Conservation (phyloP, 352 stramenopile genomes). For the Phytophthora cactorum region DNA sequence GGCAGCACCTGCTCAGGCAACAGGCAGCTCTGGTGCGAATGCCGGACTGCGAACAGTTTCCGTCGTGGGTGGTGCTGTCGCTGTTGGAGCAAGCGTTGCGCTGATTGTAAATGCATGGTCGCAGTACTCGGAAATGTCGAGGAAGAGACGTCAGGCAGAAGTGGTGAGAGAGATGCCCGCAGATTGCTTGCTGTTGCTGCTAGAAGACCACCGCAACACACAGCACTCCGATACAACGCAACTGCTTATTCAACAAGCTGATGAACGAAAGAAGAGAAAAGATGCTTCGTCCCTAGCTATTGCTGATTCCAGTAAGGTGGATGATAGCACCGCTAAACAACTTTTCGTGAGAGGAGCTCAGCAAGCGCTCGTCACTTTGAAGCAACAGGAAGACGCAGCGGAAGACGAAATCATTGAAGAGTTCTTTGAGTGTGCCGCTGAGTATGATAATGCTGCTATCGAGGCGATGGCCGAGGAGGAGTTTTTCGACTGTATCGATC, state of each 20-base stretch:
- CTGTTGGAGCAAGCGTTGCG: constrained; percentile 77
- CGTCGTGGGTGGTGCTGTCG: constrained; percentile 77
- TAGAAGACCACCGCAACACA: constrained; percentile 64
- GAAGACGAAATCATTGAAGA: constrained; percentile 78
- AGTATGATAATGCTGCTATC: constrained; percentile 59
- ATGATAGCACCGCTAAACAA: constrained; percentile 18
- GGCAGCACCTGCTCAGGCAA: constrained; percentile 40
- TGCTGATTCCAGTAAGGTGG: constrained; percentile 5
- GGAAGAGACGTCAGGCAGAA: constrained; percentile 67
- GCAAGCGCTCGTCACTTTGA: constrained; percentile 42
- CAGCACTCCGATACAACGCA: constrained; percentile 38
- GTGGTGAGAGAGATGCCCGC: constrained; percentile 77
- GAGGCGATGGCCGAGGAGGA: constrained; percentile 83
- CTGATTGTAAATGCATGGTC: constrained; percentile 84
- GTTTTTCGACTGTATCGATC: constrained; percentile 85
- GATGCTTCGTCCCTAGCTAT: constrained; percentile 21
- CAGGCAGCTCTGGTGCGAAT: constrained; percentile 24
- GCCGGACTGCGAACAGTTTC: constrained; percentile 61
- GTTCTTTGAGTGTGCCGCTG: constrained; percentile 81
- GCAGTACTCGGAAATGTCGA: constrained; percentile 77
- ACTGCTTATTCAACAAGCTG: constrained; percentile 37
- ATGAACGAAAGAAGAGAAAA: constrained; percentile 37
- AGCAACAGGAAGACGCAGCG: constrained; percentile 37
- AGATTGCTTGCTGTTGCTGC: constrained; percentile 70
- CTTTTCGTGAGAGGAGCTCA: constrained; percentile 24